Conservation (phyloP, 1,284 basidiomycete species). For the Naganishia sp. region DNA sequence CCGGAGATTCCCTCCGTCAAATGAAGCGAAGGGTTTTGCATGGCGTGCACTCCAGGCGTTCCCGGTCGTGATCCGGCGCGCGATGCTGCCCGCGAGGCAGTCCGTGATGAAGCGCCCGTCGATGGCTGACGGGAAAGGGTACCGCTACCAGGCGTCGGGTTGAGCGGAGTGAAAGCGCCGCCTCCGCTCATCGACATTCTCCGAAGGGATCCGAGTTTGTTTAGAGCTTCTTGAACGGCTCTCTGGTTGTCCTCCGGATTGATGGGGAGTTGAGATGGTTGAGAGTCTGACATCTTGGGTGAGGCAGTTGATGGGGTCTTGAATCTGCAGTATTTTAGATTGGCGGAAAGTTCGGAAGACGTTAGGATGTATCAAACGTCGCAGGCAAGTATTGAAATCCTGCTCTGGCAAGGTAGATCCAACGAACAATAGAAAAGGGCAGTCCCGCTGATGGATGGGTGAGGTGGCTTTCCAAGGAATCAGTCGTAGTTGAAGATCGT, state of each 20-base stretch:
- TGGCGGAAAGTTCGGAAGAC: too few relatives aligned
- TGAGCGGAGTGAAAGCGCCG: conserved; percentile 43
- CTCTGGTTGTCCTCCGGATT: conserved; percentile 39
- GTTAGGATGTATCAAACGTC: too few relatives aligned
- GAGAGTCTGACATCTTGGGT: conserved; percentile 12
- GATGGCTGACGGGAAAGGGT: conserved; percentile 17
- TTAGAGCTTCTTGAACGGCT: conserved; percentile 49
- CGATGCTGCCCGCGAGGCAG: conserved; percentile 14
- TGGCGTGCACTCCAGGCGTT: conserved; percentile 16
- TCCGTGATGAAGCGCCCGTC: conserved; percentile 31
- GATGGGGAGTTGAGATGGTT: conserved; percentile 20
- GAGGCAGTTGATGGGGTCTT: too few relatives aligned
- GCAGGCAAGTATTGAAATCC: too few relatives aligned
- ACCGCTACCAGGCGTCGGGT: conserved; percentile 23
- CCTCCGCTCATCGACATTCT: conserved; percentile 41
- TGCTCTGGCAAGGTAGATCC: too few relatives aligned
- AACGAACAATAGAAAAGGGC: too few relatives aligned
- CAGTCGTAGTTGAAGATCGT: too few relatives aligned
- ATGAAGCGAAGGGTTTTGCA: conserved; percentile 8
- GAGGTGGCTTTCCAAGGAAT: neutral
- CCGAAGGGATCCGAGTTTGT: conserved; percentile 47
- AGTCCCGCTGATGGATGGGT: too few relatives aligned
- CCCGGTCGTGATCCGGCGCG: conserved; percentile 20
- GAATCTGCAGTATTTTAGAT: too few relatives aligned
- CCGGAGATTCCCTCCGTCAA: conserved; percentile 18